phyloP scores from a whole-genome alignment of 208 protist genomes.

The Acanthamoeba quina region DNA sequence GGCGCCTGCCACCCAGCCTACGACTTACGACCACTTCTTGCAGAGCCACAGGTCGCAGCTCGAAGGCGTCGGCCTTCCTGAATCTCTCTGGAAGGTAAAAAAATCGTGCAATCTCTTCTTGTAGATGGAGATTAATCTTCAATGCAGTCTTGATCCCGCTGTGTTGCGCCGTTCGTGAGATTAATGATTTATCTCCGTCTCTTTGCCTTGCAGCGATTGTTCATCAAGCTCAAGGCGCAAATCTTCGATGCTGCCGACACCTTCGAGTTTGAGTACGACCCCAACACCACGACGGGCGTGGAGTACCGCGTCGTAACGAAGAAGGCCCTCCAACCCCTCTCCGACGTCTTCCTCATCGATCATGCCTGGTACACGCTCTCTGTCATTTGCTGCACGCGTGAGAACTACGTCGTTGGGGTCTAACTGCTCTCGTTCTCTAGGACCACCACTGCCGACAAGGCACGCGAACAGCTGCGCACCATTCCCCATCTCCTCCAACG shows the following conservation, averaged over 20 bases:
- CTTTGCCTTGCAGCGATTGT: neutral
- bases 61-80: neutral
- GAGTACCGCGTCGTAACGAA: conserved; percentile 63
- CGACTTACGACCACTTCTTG: conserved; percentile 42
- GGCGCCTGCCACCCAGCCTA: neutral
- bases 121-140: neutral
- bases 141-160: neutral
- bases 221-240: conserved; percentile 64
- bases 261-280: conserved; percentile 64
- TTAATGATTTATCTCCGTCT: neutral
- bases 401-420: neutral
- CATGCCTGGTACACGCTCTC: conserved; percentile 3
- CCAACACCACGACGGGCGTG: conserved; percentile 36
- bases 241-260: conserved; percentile 43
- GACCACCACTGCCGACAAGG: conserved; percentile 58
- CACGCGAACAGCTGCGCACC: conserved; percentile 50
- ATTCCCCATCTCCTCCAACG: conserved; percentile 37
- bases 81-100: conserved; percentile 29
- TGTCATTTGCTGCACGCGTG: neutral
- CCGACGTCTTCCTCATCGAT: conserved; percentile 49
- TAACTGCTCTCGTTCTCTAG: neutral
- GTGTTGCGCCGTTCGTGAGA: neutral
- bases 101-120: neutral
- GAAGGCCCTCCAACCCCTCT: conserved; percentile 42
- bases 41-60: conserved; percentile 24